Percentiles rank a stretch among this genome's conserved stretches.
Evolutionary conservation across 305 asterid species (phyloP).

Genomic region (Fraxinus albicans): DNA sequence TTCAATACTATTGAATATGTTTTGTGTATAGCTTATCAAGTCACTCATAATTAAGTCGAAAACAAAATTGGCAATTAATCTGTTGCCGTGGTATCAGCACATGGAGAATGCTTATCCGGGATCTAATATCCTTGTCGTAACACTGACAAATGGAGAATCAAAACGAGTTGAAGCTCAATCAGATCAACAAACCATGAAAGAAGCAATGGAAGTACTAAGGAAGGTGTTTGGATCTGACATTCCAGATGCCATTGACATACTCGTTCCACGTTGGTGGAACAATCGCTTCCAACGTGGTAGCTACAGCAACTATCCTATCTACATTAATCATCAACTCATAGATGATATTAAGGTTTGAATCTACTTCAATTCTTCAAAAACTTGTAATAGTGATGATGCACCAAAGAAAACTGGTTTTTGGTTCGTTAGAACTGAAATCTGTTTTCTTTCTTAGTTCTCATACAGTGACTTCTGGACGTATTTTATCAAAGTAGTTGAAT

Average conservation of each 20-base stretch:
- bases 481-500: not conserved
- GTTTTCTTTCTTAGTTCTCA: not conserved
- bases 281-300: conserved; percentile 86
- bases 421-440: not conserved
- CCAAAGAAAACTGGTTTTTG: not conserved
- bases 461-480: not conserved
- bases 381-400: not conserved
- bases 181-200: conserved; percentile 64
- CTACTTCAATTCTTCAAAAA: not conserved
- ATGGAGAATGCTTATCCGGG: conserved; percentile 94
- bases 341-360: conserved; percentile 60
- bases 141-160: conserved; percentile 83
- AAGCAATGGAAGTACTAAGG: conserved; percentile 85
- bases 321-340: conserved; percentile 55
- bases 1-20: not conserved
- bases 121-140: conserved; percentile 80
- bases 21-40: not conserved
- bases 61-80: conserved; percentile 17
- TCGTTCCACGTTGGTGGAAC: conserved; percentile 96
- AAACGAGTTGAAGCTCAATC: conserved; percentile 81
- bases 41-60: conserved; percentile 9
- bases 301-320: conserved; percentile 80
- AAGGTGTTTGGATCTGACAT: conserved; percentile 79
- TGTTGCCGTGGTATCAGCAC: conserved; percentile 56
- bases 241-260: conserved; percentile 66